Base-by-base conservation (phyloP, 495 filamentous ascomycete species). In the Coniosporium apollinis region DNA sequence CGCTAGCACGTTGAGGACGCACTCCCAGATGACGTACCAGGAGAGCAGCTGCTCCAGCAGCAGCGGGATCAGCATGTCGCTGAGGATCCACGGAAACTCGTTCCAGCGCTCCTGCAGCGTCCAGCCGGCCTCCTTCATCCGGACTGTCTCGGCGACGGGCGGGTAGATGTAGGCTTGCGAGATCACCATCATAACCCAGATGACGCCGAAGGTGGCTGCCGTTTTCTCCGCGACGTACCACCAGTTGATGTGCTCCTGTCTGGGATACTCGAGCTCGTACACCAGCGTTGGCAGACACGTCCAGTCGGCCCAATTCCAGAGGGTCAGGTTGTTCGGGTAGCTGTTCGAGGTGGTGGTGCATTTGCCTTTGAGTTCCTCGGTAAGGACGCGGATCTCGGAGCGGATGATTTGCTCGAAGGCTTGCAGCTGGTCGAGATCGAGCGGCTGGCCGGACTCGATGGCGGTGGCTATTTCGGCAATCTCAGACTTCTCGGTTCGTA, bases 1-100 rank as follows among this genome's bases (percentile, higher is more conserved):
- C 3, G 76, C 79, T 3, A 82, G 52, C 24, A 79, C 66, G 57
- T 84, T 83, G 34, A 83, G 69, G 33, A 82, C 67, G 33, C 74
- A 76, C 57, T 83, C 79, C 79, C 79, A 84, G 47, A 84, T 82
- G 18, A 84, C 64, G 48, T 82, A 83, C 71, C 72, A 79, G 14
- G 64, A 53, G 36, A 74, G 55, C 38, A 82, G 54, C 42, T 81
- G 79, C 51, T 82, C 78, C 57, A 84, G 69, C 51, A 82, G 67
- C 30, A 84, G 72, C 0, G 79, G 79, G 42, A 83, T 81, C 5
- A 82, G 62, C 33, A 84, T 59, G 43, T 82, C 76, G 20, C 60
- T 62, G 14, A 82, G 51, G 44, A 84, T 64, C 58, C 69, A 78
- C 1, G 79, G 79, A 36, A 83, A 81, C 26, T 71, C 67, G 33